Evolutionary conservation across 1,284 basidiomycete genomes (phyloP), one percentile per base, ranked within the genome.

Genomic region (Cryptococcus deneoformans): DNA sequence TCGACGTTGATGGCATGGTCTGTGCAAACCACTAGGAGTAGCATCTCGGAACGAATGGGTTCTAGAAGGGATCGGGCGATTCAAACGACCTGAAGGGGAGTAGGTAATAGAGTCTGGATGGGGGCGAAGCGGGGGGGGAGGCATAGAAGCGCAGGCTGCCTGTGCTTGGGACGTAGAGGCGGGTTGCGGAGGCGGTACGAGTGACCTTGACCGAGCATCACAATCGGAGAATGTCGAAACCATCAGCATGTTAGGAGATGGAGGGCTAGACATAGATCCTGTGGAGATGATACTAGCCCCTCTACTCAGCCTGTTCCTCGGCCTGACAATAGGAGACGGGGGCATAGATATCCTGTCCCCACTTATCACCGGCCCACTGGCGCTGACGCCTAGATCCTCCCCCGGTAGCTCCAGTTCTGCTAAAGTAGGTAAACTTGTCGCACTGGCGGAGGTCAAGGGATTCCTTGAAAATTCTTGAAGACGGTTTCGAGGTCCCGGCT

Each of bases 401-500:
- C 34, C 43, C 34, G 50, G 45, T 1, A 40, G 16, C 9, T 63
- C 64, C 35, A 56, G 39, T 52, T 70, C 68, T 10, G 58, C 57
- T 2, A 70, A 54, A 35, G 63, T 69, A 2, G 67, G 67, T 29
- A 69, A 50, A 49, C 62, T 64, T 12, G 65, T 53, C 0, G 62
- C 62, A 40, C 60, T 62, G 7, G 64, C 57, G 4, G 65, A 69
- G 6, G 67, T 65, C 7, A 70, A 56, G 3, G 67, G 56, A 44
- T 70, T 72, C 12, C 65, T 51, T 5, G 66, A 68, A 55, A 62
- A 65, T 52, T 71, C 69, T 7, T 62, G 59, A 6, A 70, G 54
- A 43, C 60, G 47, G 16, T 44, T 34, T 34, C 35, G 50, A 20
- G 50, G 50, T 5, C 50, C 50, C 52, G 57, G 39, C 42, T 56